A percentile compares a stretch with the other conserved stretches of the same genome.
Conservation (phyloP, 352 stramenopile genomes). For the Plasmopara halstedii region DNA sequence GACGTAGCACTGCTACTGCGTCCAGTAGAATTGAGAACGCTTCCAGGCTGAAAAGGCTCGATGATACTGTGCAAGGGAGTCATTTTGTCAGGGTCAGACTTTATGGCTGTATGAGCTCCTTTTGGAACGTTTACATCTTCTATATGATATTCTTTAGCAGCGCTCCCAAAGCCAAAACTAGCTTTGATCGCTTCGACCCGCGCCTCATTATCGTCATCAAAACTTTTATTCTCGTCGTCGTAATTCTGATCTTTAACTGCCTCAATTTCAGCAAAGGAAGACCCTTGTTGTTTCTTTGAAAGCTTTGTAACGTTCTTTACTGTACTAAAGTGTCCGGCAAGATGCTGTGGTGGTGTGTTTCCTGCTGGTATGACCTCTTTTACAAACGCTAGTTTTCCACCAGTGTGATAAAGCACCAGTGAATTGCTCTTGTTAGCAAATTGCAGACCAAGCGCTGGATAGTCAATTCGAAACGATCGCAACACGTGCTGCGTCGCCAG, state of each 20-base stretch:
- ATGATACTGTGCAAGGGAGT: slow-evolving; percentile 26
- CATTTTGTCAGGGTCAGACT: slow-evolving; percentile 3
- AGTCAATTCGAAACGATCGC: slow-evolving; percentile 52
- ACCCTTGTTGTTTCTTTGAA: slow-evolving; percentile 22
- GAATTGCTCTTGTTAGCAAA: slow-evolving; percentile 50
- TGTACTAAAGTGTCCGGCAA: slow-evolving; percentile 5
- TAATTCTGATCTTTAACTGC: slow-evolving; percentile 27
- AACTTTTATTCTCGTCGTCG: slow-evolving; percentile 28
- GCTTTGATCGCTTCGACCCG: slow-evolving; percentile 77
- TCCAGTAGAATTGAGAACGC: slow-evolving; percentile 29
- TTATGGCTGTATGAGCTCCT: neutral
- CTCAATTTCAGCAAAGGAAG: slow-evolving; percentile 45
- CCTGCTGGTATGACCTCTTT: slow-evolving; percentile 56
- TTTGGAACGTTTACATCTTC: slow-evolving; percentile 13
- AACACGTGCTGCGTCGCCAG: slow-evolving; percentile 42
- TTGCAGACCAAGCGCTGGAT: slow-evolving; percentile 43
- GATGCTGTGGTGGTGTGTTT: slow-evolving; percentile 47
- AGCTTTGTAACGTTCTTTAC: neutral
- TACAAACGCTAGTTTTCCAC: slow-evolving; percentile 54
- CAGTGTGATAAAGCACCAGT: slow-evolving; percentile 49
- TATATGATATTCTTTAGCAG: slow-evolving; percentile 20
- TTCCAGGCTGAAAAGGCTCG: slow-evolving; percentile 65
- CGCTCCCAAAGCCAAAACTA: slow-evolving; percentile 68
- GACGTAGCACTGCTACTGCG: slow-evolving; percentile 26
- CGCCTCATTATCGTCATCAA: slow-evolving; percentile 56